These are phyloP conservation scores for Phytophthora ohioensis DNA, from an alignment of 352 stramenopile species.

Conservation along the genomic window DNA sequence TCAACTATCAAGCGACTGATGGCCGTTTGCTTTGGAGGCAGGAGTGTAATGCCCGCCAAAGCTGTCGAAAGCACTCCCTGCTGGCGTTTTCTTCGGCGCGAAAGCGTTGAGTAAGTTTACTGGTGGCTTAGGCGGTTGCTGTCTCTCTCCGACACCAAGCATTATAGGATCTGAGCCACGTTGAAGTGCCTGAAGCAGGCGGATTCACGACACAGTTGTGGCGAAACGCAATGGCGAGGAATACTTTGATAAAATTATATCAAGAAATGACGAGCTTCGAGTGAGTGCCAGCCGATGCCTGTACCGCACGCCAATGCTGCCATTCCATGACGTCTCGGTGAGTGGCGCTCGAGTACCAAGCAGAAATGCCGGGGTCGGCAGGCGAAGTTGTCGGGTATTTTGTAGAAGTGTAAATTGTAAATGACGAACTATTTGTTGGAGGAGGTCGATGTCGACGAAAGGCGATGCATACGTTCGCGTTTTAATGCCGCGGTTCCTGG, in stretches of 20 bases:
- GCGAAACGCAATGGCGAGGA: too few species aligned
- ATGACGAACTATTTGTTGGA: neutral
- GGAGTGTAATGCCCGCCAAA: constrained; percentile 20
- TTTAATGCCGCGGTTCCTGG: constrained; percentile 13
- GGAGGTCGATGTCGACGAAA: neutral
- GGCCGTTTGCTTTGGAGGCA: constrained; percentile 17
- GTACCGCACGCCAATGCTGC: neutral
- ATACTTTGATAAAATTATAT: too few species aligned
- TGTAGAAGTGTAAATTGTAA: neutral
- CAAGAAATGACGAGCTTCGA: neutral
- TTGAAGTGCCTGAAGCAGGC: constrained; percentile 10
- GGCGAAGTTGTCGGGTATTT: too few species aligned
- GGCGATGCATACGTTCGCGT: neutral
- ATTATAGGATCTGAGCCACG: neutral
- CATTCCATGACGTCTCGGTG: constrained; percentile 6
- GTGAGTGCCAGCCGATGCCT: neutral
- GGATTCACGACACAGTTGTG: neutral
- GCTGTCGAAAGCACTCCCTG: neutral
- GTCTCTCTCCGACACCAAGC: neutral
- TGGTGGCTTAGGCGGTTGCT: neutral
- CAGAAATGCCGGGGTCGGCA: neutral
- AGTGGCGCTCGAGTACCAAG: neutral
- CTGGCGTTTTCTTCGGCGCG: constrained; percentile 11
- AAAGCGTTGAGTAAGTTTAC: constrained; percentile 18
- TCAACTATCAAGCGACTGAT: neutral